phyloP scores from a whole-genome alignment of 73 alveolate genomes.

The Paramecium primaurelia region DNA sequence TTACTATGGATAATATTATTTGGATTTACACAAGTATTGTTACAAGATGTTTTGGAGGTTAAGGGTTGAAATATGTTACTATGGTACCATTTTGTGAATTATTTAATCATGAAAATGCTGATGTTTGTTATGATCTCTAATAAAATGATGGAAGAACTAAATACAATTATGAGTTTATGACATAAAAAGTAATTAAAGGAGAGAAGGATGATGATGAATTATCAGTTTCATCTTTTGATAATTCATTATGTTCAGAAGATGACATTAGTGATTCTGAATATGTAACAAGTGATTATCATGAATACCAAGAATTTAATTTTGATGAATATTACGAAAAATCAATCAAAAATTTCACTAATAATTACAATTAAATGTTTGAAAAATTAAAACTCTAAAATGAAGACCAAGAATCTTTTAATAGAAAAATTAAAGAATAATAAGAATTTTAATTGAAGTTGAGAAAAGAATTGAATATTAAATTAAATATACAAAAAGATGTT shows the following conservation, averaged over 20 bases:
- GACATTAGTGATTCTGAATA: neutral
- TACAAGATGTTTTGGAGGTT: conserved; percentile 54
- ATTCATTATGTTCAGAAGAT: neutral
- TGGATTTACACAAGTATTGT: conserved; percentile 55
- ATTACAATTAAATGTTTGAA: neutral
- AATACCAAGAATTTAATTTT: neutral
- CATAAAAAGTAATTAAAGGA: neutral
- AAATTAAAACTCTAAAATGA: neutral
- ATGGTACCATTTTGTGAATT: conserved; percentile 56
- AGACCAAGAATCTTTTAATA: neutral
- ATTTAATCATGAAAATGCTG: conserved; percentile 56
- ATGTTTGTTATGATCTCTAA: conserved; percentile 16
- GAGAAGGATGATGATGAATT: neutral
- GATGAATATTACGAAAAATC: neutral
- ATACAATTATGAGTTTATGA: neutral
- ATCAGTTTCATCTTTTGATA: neutral
- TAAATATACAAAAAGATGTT: neutral
- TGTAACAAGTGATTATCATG: neutral
- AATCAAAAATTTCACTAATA: neutral
- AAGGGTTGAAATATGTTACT: neutral
- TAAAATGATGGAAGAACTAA: neutral
- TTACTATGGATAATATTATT: conserved; percentile 41
- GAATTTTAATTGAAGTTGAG: neutral
- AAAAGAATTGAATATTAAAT: neutral
- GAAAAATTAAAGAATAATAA: neutral